A percentile compares a stretch with the other conserved stretches of the same genome.
Evolutionary conservation across 108 stramenopile species (phyloP).

Genomic region (Parietichytrium sp.): DNA sequence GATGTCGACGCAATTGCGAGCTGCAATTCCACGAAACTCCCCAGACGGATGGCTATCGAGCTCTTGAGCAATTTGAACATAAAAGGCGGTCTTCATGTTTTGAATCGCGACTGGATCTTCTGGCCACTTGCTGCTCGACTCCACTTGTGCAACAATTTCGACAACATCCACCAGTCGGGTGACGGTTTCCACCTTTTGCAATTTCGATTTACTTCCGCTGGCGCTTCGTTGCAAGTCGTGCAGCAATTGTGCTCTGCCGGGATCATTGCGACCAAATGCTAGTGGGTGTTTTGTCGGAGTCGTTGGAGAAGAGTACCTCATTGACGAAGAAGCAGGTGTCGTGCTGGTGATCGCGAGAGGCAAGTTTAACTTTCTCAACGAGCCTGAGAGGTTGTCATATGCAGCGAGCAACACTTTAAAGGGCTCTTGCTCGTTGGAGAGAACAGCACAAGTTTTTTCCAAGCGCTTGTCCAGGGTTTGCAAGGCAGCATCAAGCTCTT

Average conservation of each 20-base stretch:
- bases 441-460: too few relatives aligned
- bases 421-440: too few relatives aligned
- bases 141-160: not conserved
- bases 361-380: too few relatives aligned
- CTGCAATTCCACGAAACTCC: not conserved
- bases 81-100: conserved; percentile 32
- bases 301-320: not conserved
- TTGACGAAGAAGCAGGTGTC: not conserved
- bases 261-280: not conserved
- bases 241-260: not conserved
- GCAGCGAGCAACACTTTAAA: too few relatives aligned
- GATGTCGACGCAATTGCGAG: not conserved
- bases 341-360: not conserved
- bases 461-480: too few relatives aligned
- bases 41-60: conserved; percentile 32
- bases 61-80: conserved; percentile 33
- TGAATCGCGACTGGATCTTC: conserved; percentile 23
- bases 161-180: conserved; percentile 16
- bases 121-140: conserved; percentile 31
- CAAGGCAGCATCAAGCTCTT: conserved; percentile 1
- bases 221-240: not conserved
- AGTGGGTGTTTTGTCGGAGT: not conserved
- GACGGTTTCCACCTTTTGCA: not conserved
- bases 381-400: too few relatives aligned
- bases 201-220: not conserved